A percentile compares a stretch with the other conserved stretches of the same genome.
Conservation (phyloP, 345 rosid species). For the Sisymbrium irio region DNA sequence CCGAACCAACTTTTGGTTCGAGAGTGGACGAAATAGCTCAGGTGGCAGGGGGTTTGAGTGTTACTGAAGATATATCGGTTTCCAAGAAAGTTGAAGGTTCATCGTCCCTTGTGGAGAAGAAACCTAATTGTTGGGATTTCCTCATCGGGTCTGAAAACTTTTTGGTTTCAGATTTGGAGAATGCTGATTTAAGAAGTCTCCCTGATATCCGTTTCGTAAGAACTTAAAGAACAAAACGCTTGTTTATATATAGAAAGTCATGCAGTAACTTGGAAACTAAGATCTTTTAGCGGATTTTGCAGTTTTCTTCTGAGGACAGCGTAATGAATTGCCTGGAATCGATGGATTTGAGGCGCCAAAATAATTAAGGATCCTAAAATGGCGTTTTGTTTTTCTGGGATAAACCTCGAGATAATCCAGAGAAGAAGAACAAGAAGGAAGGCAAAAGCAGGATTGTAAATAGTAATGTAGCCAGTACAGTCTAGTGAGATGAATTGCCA, state of each 20-base stretch:
- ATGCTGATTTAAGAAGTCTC: conserved; percentile 58
- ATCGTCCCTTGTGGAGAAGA: conserved; percentile 22
- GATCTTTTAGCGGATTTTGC: conserved; percentile 43
- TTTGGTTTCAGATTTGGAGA: conserved; percentile 53
- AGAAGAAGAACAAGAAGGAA: neutral
- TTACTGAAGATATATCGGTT: conserved; percentile 39
- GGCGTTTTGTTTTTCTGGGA: neutral
- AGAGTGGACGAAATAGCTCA: conserved; percentile 50
- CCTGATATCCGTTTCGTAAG: conserved; percentile 67
- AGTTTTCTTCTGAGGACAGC: conserved; percentile 67
- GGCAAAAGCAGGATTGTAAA: too few species aligned
- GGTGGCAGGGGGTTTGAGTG: conserved; percentile 35
- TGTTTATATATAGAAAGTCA: neutral
- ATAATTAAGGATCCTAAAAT: neutral
- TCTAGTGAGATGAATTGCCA: neutral
- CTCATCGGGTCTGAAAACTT: neutral
- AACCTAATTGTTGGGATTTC: conserved; percentile 11
- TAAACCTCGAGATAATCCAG: neutral
- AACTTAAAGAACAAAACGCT: neutral
- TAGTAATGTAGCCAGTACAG: neutral
- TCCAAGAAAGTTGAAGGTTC: conserved; percentile 42
- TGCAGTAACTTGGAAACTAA: neutral
- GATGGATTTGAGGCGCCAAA: conserved; percentile 30
- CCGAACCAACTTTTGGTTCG: conserved; percentile 39
- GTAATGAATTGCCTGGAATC: conserved; percentile 46